phyloP scores from a whole-genome alignment of 345 rosid species.

The Pseudoturritis turrita region DNA sequence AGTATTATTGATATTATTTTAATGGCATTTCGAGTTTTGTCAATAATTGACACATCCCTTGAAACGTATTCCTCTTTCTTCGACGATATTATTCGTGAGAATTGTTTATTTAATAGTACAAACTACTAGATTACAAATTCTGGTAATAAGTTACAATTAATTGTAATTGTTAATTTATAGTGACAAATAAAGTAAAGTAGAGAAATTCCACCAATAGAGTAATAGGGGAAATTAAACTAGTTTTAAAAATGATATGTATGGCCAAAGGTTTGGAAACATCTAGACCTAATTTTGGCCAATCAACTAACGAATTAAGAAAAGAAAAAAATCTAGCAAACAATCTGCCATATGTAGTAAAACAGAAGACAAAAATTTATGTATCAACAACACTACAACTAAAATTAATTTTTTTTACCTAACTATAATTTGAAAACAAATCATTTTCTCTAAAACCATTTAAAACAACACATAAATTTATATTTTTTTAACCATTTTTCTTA shows the following conservation, averaged over 20 bases:
- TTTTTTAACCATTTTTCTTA: no score
- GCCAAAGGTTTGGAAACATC: neutral
- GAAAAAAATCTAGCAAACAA: neutral
- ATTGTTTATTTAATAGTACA: neutral
- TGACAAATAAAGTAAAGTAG: no score
- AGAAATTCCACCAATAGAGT: neutral
- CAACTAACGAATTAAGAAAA: neutral
- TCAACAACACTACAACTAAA: neutral
- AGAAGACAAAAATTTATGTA: neutral
- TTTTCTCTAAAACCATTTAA: no score
- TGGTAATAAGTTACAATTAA: neutral
- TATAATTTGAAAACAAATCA: no score
- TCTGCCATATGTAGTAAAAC: neutral
- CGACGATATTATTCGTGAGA: neutral
- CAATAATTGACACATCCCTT: conserved; percentile 4
- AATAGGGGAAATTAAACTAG: neutral
- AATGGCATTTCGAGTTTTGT: neutral
- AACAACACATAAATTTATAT: no score
- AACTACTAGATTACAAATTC: no score
- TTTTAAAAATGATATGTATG: neutral
- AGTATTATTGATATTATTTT: conserved; percentile 19
- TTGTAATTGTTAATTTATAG: neutral
- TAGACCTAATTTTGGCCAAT: neutral
- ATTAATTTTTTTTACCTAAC: no score
- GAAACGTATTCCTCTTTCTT: neutral